Conservation (phyloP, 495 filamentous ascomycete species). For the Aspergillus haitiensis region DNA sequence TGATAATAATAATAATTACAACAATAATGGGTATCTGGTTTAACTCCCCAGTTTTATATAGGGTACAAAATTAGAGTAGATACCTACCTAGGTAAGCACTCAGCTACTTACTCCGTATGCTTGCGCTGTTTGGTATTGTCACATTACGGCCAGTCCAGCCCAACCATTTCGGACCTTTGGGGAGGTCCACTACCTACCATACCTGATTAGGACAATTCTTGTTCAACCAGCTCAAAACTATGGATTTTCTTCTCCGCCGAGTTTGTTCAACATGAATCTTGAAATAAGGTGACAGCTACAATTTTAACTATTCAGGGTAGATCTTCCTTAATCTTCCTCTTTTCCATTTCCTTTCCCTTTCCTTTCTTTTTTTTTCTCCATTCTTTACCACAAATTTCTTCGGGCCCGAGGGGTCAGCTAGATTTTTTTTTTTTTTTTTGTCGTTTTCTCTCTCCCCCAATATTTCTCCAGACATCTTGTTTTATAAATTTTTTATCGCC, state of each 20-base stretch:
- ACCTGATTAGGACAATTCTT: constrained; percentile 28
- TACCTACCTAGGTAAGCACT: too few species aligned
- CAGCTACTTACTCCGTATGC: too few species aligned
- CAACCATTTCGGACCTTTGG: constrained; percentile 42
- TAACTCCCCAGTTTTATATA: too few species aligned
- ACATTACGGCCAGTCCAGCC: constrained; percentile 29
- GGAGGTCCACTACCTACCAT: constrained; percentile 28
- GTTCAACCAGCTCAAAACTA: constrained; percentile 34
- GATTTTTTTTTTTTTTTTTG: too few species aligned
- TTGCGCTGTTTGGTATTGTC: constrained; percentile 22
- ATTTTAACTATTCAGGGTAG: not conserved
- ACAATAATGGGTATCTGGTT: too few species aligned
- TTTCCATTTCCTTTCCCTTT: not conserved
- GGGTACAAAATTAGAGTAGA: too few species aligned
- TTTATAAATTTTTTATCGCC: too few species aligned
- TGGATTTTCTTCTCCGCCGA: constrained; percentile 23
- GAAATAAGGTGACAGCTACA: not conserved
- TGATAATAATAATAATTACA: too few species aligned
- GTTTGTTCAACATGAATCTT: constrained; percentile 25
- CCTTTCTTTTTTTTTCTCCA: constrained; percentile 1
- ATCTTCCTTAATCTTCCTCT: not conserved
- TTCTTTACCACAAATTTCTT: not conserved
- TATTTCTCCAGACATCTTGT: too few species aligned
- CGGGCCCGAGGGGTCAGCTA: too few species aligned
- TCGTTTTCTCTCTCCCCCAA: too few species aligned